Base-by-base conservation (phyloP, 352 stramenopile genomes). In the Globisporangium paroecandrum region DNA sequence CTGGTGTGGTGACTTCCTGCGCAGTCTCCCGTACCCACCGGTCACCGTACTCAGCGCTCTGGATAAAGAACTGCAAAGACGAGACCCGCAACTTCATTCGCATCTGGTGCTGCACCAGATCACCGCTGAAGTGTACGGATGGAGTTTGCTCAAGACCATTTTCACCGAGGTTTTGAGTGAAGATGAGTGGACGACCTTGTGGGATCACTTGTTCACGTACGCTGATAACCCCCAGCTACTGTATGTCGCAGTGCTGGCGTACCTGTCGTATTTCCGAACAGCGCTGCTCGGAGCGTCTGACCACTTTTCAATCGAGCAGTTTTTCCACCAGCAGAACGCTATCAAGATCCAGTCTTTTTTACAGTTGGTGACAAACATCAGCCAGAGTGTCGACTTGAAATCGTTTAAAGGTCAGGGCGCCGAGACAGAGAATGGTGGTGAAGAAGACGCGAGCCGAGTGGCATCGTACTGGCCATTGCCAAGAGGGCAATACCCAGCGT, bases 91-190 rank as follows among this genome's bases (percentile, higher is more conserved):
- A 41, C 78, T 98, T 2, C 73, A 85, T 38, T 77, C 83, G 49
- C 90, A 98, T 72, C 89, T 97, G 66, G 77, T 82, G 13, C 80
- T 78, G 57, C 82, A 89, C 41, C 63, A 81, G 66, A 65, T 94
- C 57, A 76, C 62, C n/a, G 74, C 78, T 9, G 85, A 94, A 43
- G 56, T 83, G 1, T 97, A 87, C 57, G 87, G 73, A 25, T 97
- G 91, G 91, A 91, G 87, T 61, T 76, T 98, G 43, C 79, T 98
- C 6, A 81, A 90, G 60, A 90, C 84, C 15, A 77, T 95, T 53
- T 97, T 98, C 68, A 96, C 85, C 0, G 91, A 98, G 74, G 91
- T 97, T 1, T 67, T 98, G 47, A 88, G 72, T 55, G 83, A 94
- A 65, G 77, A 90, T 49, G 87, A 97, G 64, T 98, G 91, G 91